Conservation (phyloP, 352 stramenopile genomes). For the Phytophthora uliginosa region DNA sequence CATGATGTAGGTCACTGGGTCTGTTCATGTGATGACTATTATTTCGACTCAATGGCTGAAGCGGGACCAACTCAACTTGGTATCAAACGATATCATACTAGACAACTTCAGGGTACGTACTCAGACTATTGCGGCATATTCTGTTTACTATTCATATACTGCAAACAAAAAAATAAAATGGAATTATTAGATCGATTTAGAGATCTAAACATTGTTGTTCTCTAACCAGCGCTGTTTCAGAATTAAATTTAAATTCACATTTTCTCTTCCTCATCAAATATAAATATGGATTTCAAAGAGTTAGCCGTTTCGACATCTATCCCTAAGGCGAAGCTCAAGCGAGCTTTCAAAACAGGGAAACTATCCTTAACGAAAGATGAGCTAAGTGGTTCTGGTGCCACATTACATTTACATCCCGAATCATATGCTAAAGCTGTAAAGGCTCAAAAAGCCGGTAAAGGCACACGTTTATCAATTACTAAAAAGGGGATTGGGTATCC, state of each 20-base stretch:
- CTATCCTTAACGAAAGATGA: background rate
- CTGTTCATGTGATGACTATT: background rate
- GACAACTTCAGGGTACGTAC: slow-evolving; percentile 13
- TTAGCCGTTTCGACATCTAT: background rate
- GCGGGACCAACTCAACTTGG: background rate
- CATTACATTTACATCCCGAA: background rate
- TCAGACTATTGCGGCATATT: slow-evolving; percentile 13
- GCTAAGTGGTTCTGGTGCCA: background rate
- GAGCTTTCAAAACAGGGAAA: background rate
- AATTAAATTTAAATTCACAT: no score
- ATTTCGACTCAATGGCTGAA: background rate
- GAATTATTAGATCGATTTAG: background rate
- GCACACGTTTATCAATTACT: background rate
- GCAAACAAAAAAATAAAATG: slow-evolving; percentile 12
- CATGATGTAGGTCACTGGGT: background rate
- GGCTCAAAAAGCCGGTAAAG: background rate
- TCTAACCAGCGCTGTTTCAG: background rate
- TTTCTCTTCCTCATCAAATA: background rate
- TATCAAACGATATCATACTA: slow-evolving; percentile 6
- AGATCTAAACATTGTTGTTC: no score
- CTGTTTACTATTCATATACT: no score
- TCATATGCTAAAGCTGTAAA: background rate
- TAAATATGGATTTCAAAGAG: background rate
- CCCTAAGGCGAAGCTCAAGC: background rate
- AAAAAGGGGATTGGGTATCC: background rate